These are phyloP conservation scores for Cryptococcus sp. DNA, from an alignment of 1,284 basidiomycete genomes.

Conservation along the genomic window DNA sequence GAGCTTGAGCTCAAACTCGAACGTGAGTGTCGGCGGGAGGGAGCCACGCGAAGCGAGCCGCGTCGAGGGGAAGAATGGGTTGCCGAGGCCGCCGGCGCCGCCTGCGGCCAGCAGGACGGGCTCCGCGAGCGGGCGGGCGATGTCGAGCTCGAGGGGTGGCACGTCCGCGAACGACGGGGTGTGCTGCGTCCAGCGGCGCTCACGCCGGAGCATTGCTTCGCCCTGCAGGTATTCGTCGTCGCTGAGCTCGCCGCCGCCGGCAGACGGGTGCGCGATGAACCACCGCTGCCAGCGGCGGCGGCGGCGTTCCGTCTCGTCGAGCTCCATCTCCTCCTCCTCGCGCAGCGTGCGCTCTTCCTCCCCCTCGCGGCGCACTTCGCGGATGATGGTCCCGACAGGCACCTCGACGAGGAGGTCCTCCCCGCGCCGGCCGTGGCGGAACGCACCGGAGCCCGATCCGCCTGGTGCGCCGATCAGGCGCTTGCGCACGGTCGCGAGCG, in stretches of 20 bases:
- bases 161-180: slow-evolving; percentile 31
- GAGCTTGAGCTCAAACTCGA: slow-evolving; percentile 90
- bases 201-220: slow-evolving; percentile 60
- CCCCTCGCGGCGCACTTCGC: slow-evolving; percentile 60
- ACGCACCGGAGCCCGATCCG: slow-evolving; percentile 70
- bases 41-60: slow-evolving; percentile 77
- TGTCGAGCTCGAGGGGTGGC: slow-evolving; percentile 62
- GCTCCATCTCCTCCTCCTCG: slow-evolving; percentile 22
- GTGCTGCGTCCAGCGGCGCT: slow-evolving; percentile 55
- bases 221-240: slow-evolving; percentile 71
- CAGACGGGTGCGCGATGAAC: slow-evolving; percentile 35
- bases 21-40: slow-evolving; percentile 73
- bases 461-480: slow-evolving; percentile 68
- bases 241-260: slow-evolving; percentile 30
- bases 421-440: slow-evolving; percentile 74
- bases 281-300: slow-evolving; percentile 56
- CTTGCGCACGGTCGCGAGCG: slow-evolving; percentile 67
- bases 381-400: slow-evolving; percentile 82
- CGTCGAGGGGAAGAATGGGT: slow-evolving; percentile 70
- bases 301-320: slow-evolving; percentile 37
- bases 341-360: slow-evolving; percentile 55
- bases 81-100: slow-evolving; percentile 82
- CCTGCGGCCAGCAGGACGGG: slow-evolving; percentile 71
- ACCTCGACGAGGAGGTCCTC: slow-evolving; percentile 71
- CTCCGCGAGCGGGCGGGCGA: slow-evolving; percentile 53